Evolutionary conservation across 768 basidiomycete genomes (phyloP).

Genomic region (Kwoniella sp.): DNA sequence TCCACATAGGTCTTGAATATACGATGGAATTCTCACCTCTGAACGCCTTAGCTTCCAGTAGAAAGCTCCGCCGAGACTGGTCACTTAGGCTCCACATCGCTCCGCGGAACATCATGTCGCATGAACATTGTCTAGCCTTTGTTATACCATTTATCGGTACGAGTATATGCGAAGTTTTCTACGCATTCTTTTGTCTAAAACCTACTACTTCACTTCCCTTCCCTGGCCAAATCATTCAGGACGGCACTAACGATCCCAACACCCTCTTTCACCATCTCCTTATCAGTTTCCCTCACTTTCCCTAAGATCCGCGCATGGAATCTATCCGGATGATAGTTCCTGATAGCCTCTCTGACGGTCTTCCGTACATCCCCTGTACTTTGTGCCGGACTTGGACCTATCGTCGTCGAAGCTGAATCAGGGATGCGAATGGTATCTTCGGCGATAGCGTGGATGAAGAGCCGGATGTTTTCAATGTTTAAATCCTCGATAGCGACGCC

Average conservation of each 20-base stretch:
- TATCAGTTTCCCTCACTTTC: slow-evolving; percentile 44
- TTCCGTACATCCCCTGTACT: slow-evolving; percentile 59
- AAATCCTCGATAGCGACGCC: slow-evolving; percentile 21
- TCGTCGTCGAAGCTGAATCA: neutral
- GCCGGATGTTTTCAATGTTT: slow-evolving; percentile 29
- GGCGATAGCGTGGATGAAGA: slow-evolving; percentile 37
- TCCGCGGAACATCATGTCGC: no score
- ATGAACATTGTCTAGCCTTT: no score
- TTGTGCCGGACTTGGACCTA: slow-evolving; percentile 8
- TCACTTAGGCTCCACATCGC: no score
- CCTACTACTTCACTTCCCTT: slow-evolving; percentile 18
- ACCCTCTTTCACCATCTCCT: slow-evolving; percentile 50
- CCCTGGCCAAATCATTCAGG: slow-evolving; percentile 49
- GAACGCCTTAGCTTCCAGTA: no score
- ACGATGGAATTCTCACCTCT: no score
- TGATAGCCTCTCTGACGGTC: slow-evolving; percentile 63
- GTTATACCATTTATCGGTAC: no score
- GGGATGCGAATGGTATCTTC: slow-evolving; percentile 2
- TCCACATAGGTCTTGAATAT: no score
- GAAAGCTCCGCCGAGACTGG: no score
- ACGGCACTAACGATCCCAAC: slow-evolving; percentile 48
- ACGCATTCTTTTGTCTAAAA: no score
- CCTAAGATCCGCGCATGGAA: slow-evolving; percentile 48
- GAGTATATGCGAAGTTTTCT: no score
- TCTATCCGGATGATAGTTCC: slow-evolving; percentile 58